Base-by-base conservation (phyloP, 495 filamentous ascomycete genomes). In the Hyaloscypha variabilis region DNA sequence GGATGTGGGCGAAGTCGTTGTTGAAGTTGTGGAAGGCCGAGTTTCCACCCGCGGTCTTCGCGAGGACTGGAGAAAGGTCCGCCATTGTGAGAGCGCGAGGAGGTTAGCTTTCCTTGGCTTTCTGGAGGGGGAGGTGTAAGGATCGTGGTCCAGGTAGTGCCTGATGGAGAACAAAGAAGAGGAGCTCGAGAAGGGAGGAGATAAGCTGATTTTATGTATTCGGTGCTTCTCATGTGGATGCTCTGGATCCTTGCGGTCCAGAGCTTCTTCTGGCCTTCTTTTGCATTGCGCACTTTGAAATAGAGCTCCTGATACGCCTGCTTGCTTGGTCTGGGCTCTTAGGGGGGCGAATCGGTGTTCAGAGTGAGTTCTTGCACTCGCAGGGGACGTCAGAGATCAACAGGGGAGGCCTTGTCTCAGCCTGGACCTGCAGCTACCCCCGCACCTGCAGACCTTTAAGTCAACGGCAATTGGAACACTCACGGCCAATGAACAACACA, bases 21-120 rank as follows among this genome's bases (percentile, higher is more conserved):
- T 85, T 75, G 76, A 85, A 90, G 75, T 90, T 90, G 74, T 88
- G 85, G 77, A 89, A 90, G 51, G 87, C 88, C 63, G 81, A 77
- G 72, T 90, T 89, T 59, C 88, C 87, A 51, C 87, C 87, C 0
- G 80, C 63, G 1, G 86, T 88, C 39, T 46, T 46, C 31, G 31
- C 31, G 8, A 46, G 10, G 13, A 46, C 39, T 10, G 39, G 39
- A 1, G 39, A 10, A 2, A 14, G 6, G 1, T 8, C 39, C 39
- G 13, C 4, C 2, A 46, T 17, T 14, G 10, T 46, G 39, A 46
- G 19, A 46, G 39, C 10, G 6, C 11, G 39, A 46, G 39, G 11
- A 1, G 11, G 39, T 11, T 6, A 46, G 39, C 31, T 46, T 46
- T 46, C 39, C 39, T 2, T 46, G 6, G 39, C 11, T 46, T 46